A percentile compares a stretch with the other conserved stretches of the same genome.
phyloP scores from a whole-genome alignment of 352 stramenopile genomes.

The Paralagenidium karlingii region DNA sequence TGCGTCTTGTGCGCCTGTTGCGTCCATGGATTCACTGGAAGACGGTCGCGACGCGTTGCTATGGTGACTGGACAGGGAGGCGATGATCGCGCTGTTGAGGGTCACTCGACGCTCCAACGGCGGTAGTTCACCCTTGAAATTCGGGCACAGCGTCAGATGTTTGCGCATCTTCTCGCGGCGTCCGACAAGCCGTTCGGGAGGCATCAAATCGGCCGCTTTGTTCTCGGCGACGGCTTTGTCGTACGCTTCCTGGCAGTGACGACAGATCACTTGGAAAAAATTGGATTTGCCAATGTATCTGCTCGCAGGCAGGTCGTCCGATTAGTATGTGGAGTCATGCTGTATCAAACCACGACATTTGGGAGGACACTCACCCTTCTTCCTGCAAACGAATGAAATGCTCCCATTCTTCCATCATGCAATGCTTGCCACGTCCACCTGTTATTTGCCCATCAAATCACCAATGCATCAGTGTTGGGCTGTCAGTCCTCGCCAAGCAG shows the following conservation, averaged over 20 bases:
- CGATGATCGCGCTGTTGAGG: not conserved
- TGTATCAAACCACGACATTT: not conserved
- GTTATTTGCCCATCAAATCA: no score
- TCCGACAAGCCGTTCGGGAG: slow-evolving; percentile 55
- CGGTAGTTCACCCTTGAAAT: slow-evolving; percentile 57
- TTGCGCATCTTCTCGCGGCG: slow-evolving; percentile 72
- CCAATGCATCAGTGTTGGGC: no score
- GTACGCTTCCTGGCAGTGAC: slow-evolving; percentile 49
- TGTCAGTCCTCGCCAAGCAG: no score
- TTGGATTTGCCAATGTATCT: slow-evolving; percentile 62
- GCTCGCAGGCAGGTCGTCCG: not conserved
- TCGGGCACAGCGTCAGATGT: slow-evolving; percentile 36
- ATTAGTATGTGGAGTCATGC: slow-evolving; percentile 3
- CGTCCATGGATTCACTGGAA: no score
- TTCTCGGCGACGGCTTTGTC: slow-evolving; percentile 39
- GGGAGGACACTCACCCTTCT: slow-evolving; percentile 21
- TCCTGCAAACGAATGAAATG: slow-evolving; percentile 65
- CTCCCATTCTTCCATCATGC: slow-evolving; percentile 75
- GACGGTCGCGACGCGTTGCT: not conserved
- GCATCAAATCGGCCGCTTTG: slow-evolving; percentile 17
- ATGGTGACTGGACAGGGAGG: no score
- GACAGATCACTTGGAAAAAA: slow-evolving; percentile 64
- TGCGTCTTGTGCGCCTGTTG: not conserved
- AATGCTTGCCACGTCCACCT: slow-evolving; percentile 53
- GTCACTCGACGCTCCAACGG: slow-evolving; percentile 21